Base-by-base conservation (phyloP, 345 rosid species). In the Mangifera indica region DNA sequence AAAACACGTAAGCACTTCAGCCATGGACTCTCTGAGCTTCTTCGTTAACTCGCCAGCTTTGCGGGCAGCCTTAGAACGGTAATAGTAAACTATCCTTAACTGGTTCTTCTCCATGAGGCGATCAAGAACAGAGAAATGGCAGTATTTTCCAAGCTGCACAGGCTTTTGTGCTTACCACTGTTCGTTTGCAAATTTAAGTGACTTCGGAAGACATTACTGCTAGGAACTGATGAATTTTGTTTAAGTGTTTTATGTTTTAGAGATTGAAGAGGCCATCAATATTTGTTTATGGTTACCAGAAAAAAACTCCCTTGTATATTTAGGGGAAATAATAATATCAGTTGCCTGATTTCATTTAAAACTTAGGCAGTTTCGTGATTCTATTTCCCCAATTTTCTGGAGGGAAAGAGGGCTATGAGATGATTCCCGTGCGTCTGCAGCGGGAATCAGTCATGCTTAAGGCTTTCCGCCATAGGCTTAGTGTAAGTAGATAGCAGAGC, bases 141-240 rank as follows among this genome's bases (percentile, higher is more conserved):
- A 76, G 74, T 37, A 20, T 60, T 76, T 68, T 14, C 84, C 87
- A 21, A 78, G 82, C 49, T 79, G 82, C 42, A 83, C 84, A 1
- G 94, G 80, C 66, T 76, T n/a, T 83, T 20, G 93, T 76, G 88
- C 98, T 93, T 46, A 89, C 87, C 17, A 86, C 89, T 0, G 91
- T 86, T 67, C 93, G 82, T 80, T 89, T 93, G 81, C 93, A 80
- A 1, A 71, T 74, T 58, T 73, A 70, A 17, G 73, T 72, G 52
- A 86, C 52, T 20, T 75, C 82, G 15, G 57, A 24, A 2, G 72
- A 69, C 0, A 78, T 84, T 83, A 82, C 80, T 15, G 32, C 42
- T 32, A 18, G n/a, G 34, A 51, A 1, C 17, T 57, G 5, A 20
- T 24, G 6, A 0, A 0, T 9, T 1, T 0, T 49, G 25, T 4